Percentiles rank a stretch among this genome's conserved stretches.
Evolutionary conservation across 169 alveolate genomes (phyloP).

Genomic region (Plasmodium blacklocki): DNA sequence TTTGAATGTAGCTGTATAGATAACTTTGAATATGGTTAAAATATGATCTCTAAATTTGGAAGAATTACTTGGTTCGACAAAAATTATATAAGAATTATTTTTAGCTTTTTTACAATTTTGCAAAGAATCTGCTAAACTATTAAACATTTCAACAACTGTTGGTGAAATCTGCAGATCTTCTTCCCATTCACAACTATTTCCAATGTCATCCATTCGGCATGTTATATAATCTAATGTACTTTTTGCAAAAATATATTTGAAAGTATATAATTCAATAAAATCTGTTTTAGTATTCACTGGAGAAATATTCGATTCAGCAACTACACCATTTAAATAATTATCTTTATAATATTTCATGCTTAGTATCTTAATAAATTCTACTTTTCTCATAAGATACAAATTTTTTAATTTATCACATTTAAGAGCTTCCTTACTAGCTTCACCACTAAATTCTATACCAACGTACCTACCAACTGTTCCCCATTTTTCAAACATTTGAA

Average conservation of each 20-base stretch:
- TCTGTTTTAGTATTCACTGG: constrained; percentile 29
- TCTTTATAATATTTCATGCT: constrained; percentile 61
- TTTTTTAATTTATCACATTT: constrained; percentile 59
- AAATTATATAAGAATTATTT: constrained; percentile 37
- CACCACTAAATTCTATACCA: constrained; percentile 80
- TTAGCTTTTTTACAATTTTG: constrained; percentile 37
- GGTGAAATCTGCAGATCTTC: constrained; percentile 83
- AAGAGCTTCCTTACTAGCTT: constrained; percentile 78
- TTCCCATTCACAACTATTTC: constrained; percentile 80
- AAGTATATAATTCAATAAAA: constrained; percentile 34
- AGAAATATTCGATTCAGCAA: constrained; percentile 43
- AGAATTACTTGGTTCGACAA: constrained; percentile 78
- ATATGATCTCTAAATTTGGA: constrained; percentile 85
- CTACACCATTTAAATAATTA: constrained; percentile 37
- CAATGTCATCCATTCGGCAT: constrained; percentile 77
- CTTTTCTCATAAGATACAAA: constrained; percentile 45
- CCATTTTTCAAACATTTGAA: constrained; percentile 78
- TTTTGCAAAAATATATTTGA: constrained; percentile 78
- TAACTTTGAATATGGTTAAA: constrained; percentile 82
- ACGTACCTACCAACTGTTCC: constrained; percentile 65
- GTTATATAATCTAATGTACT: constrained; percentile 84
- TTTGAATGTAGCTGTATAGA: constrained; percentile 83
- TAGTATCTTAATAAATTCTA: constrained; percentile 49
- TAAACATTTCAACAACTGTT: constrained; percentile 84
- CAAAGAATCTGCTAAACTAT: constrained; percentile 79